Evolutionary conservation across 2,329 filamentous ascomycete species (phyloP).

Genomic region (Aspergillus amoenus): DNA sequence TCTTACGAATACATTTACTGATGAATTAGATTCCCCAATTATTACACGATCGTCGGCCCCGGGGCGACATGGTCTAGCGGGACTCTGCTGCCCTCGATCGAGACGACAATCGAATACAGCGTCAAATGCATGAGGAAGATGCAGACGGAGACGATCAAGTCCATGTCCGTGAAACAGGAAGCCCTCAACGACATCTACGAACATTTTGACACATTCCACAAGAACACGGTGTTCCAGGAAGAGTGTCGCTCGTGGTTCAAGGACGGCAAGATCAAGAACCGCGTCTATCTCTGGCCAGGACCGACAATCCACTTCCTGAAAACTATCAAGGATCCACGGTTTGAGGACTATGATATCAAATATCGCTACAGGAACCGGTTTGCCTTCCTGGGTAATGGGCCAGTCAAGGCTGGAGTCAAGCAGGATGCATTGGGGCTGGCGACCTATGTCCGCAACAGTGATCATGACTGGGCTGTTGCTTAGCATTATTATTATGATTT

Average conservation of each 20-base stretch:
- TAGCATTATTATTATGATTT: background rate
- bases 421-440: background rate
- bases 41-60: slow-evolving; percentile 33
- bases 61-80: slow-evolving; percentile 43
- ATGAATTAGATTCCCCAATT: slow-evolving; percentile 45
- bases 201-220: slow-evolving; percentile 34
- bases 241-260: slow-evolving; percentile 39
- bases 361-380: slow-evolving; percentile 3
- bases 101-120: slow-evolving; percentile 42
- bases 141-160: slow-evolving; percentile 26
- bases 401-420: background rate
- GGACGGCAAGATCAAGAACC: slow-evolving; percentile 7
- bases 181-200: slow-evolving; percentile 35
- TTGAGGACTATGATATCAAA: slow-evolving; percentile 6
- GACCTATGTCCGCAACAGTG: background rate
- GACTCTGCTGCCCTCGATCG: slow-evolving; percentile 33
- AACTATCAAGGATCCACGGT: background rate
- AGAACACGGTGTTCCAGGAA: slow-evolving; percentile 33
- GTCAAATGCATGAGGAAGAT: slow-evolving; percentile 40
- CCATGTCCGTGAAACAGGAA: slow-evolving; percentile 37
- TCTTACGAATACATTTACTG: background rate
- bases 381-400: slow-evolving; percentile 5
- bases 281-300: background rate
- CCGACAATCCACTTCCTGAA: background rate
- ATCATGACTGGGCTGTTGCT: slow-evolving; percentile 1